phyloP scores from a whole-genome alignment of 495 filamentous ascomycete genomes.

The Penicillium soppii region DNA sequence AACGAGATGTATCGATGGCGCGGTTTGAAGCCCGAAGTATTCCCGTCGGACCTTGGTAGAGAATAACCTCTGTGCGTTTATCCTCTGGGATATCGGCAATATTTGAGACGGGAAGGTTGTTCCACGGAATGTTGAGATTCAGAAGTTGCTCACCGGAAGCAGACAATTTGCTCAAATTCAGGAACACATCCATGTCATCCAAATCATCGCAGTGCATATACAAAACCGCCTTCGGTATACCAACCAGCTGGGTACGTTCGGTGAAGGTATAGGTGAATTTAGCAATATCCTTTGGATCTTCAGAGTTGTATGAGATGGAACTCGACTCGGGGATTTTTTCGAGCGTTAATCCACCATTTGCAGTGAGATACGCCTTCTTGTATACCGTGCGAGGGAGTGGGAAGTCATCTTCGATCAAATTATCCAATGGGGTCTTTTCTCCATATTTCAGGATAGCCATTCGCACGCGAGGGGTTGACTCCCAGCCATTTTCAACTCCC shows the following conservation, averaged over 20 bases:
- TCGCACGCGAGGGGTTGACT: conserved; percentile 30
- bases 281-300: conserved; percentile 12
- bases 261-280: conserved; percentile 25
- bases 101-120: conserved; percentile 4
- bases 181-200: conserved; percentile 39
- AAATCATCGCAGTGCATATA: conserved; percentile 32
- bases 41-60: conserved; percentile 15
- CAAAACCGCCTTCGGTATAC: conserved; percentile 26
- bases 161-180: conserved; percentile 32
- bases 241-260: conserved; percentile 24
- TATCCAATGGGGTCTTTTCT: conserved; percentile 1
- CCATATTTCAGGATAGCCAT: conserved; percentile 17
- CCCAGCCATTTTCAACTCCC: conserved; percentile 35
- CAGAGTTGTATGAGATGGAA: conserved; percentile 17
- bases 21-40: conserved; percentile 19
- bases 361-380: conserved; percentile 12
- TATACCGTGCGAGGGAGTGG: conserved; percentile 13
- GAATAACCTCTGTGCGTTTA: conserved; percentile 4
- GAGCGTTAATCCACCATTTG: not conserved
- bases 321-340: not conserved
- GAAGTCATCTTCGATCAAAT: conserved; percentile 13
- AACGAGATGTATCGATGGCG: conserved; percentile 12
- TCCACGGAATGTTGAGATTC: conserved; percentile 27
- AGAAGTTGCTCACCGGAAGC: conserved; percentile 21
- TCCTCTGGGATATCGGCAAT: conserved; percentile 11